Evolutionary conservation across 75 land plant genomes (phyloP).

Genomic region (Picea glauca): DNA sequence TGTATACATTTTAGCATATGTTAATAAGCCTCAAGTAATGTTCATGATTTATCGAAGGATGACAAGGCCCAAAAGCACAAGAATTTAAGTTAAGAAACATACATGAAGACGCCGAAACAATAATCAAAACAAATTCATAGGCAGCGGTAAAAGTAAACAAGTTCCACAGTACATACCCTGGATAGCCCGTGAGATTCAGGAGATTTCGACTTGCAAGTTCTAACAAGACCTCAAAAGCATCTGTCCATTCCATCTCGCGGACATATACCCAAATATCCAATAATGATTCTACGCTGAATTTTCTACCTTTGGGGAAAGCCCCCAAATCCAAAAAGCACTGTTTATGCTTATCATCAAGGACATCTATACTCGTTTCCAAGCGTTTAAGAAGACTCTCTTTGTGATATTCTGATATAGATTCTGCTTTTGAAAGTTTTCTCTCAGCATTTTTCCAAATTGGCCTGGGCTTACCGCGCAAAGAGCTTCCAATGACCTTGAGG

Average conservation of each 20-base stretch:
- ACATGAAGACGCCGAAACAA: not conserved
- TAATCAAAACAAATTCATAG: not conserved
- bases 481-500: conserved; percentile 64
- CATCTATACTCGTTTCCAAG: conserved; percentile 39
- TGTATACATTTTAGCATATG: too few species aligned
- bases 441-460: conserved; percentile 43
- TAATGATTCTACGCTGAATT: conserved; percentile 46
- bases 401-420: conserved; percentile 46
- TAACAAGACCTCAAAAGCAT: conserved; percentile 46
- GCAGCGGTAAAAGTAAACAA: too few species aligned
- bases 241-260: conserved; percentile 43
- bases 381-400: conserved; percentile 35
- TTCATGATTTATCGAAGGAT: not conserved
- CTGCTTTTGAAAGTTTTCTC: conserved; percentile 32
- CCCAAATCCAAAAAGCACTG: conserved; percentile 67
- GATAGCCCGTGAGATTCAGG: conserved; percentile 20
- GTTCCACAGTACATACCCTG: not conserved
- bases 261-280: conserved; percentile 56
- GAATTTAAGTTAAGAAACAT: too few species aligned
- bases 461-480: conserved; percentile 30
- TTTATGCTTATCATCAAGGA: conserved; percentile 21
- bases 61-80: too few species aligned
- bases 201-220: conserved; percentile 58
- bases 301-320: conserved; percentile 54
- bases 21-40: not conserved